A percentile compares a stretch with the other conserved stretches of the same genome.
These are phyloP conservation scores for Leccinum holopus DNA, from an alignment of 1,284 basidiomycete genomes.

Conservation along the genomic window DNA sequence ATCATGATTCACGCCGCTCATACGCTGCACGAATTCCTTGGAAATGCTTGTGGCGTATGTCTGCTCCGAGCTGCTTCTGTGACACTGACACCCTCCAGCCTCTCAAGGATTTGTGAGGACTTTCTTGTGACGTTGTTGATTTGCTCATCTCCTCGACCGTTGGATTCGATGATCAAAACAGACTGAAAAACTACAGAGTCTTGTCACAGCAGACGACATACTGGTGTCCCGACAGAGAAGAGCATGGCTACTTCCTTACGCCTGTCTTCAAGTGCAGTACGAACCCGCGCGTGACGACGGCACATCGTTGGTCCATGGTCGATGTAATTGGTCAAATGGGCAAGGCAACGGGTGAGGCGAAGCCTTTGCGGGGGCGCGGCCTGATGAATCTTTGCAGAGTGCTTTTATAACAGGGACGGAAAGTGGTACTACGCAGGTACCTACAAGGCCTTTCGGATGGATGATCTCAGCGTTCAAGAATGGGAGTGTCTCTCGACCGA, in stretches of 20 bases:
- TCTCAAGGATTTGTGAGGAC: constrained; percentile 51
- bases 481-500: constrained; percentile 63
- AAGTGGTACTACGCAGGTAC: constrained; percentile 80
- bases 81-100: constrained; percentile 24
- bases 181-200: constrained; percentile 62
- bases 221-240: constrained; percentile 77
- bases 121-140: background rate
- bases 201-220: constrained; percentile 64
- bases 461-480: constrained; percentile 61
- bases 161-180: constrained; percentile 27
- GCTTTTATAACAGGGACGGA: constrained; percentile 73
- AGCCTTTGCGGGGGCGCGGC: background rate
- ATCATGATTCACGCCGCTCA: constrained; percentile 61
- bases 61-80: constrained; percentile 4
- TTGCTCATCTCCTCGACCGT: constrained; percentile 1
- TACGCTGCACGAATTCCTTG: constrained; percentile 67
- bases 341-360: constrained; percentile 56
- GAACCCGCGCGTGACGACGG: constrained; percentile 67
- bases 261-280: constrained; percentile 74
- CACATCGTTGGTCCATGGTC: constrained; percentile 64
- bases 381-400: constrained; percentile 47
- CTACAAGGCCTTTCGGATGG: constrained; percentile 63
- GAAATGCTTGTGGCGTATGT: constrained; percentile 57
- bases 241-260: constrained; percentile 72
- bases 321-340: constrained; percentile 58